phyloP scores from a whole-genome alignment of 495 filamentous ascomycete species.

The Penicillium arizonense region DNA sequence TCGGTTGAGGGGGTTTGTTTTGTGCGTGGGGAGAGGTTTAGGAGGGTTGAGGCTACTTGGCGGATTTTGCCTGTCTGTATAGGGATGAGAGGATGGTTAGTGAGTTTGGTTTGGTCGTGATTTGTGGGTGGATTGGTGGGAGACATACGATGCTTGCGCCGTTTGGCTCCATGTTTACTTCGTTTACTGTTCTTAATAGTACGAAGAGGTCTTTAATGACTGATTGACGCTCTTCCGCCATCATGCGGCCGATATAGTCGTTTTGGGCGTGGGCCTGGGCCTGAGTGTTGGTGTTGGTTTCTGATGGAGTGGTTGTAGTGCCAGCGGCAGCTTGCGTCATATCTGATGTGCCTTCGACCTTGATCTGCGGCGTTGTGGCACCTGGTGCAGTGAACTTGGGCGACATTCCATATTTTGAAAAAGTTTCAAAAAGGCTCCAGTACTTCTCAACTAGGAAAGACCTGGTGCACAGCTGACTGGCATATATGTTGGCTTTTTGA shows the following conservation, averaged over 20 bases:
- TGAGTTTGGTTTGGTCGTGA: not conserved
- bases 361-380: constrained; percentile 14
- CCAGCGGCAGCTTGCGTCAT: not conserved
- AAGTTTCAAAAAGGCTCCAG: constrained; percentile 61
- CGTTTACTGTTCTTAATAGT: constrained; percentile 66
- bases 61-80: constrained; percentile 64
- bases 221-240: constrained; percentile 67
- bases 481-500: constrained; percentile 80
- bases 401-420: constrained; percentile 31
- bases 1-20: constrained; percentile 1
- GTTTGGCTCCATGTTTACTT: constrained; percentile 82
- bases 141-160: constrained; percentile 62
- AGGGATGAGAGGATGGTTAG: not conserved
- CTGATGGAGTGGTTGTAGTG: not conserved
- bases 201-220: constrained; percentile 74
- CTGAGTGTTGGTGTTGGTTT: not conserved
- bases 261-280: constrained; percentile 36
- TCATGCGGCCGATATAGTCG: constrained; percentile 48
- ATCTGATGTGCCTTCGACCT: constrained; percentile 14
- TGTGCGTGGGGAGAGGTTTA: constrained; percentile 49
- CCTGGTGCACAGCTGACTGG: constrained; percentile 69
- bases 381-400: constrained; percentile 17
- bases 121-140: not conserved
- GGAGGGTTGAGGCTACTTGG: constrained; percentile 71
- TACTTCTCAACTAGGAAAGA: constrained; percentile 84